Conservation (phyloP, 169 alveolate species). For the Ichthyophthirius multifiliis region DNA sequence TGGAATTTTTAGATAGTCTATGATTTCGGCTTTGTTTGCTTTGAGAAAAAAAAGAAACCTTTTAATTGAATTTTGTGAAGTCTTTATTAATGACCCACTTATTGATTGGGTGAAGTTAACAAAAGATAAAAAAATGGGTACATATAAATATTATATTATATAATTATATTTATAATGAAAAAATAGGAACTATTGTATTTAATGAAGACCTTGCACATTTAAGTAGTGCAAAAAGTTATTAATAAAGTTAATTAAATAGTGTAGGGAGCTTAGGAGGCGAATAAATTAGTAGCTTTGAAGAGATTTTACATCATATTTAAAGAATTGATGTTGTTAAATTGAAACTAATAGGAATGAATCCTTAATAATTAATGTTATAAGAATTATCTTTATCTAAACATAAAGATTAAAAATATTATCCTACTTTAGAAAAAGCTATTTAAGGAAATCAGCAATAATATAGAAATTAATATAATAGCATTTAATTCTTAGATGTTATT, state of each 20-base stretch:
- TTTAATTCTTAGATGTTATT: conserved; percentile 58
- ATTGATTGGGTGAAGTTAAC: conserved; percentile 81
- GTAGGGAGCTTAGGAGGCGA: conserved; percentile 8
- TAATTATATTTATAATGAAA: background rate
- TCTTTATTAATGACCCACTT: conserved; percentile 87
- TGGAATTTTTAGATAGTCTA: conserved; percentile 76
- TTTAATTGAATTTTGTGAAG: conserved; percentile 86
- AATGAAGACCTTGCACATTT: background rate
- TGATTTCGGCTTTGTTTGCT: conserved; percentile 71
- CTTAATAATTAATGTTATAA: conserved; percentile 58
- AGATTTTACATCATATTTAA: conserved; percentile 74
- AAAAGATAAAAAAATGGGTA: conserved; percentile 54
- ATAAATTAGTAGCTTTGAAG: conserved; percentile 37
- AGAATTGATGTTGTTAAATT: conserved; percentile 71
- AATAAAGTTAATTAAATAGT: background rate
- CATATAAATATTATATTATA: conserved; percentile 26
- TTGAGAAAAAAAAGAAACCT: conserved; percentile 71
- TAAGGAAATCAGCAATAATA: conserved; percentile 46
- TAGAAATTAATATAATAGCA: conserved; percentile 38
- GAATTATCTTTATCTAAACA: conserved; percentile 74
- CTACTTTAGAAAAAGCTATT: conserved; percentile 48
- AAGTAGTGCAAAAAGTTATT: background rate
- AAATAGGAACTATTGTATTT: background rate
- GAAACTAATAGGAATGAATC: conserved; percentile 79
- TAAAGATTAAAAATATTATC: conserved; percentile 50